Conservation (phyloP, 148 eudicot species). For the Dysphania ambrosioides region DNA sequence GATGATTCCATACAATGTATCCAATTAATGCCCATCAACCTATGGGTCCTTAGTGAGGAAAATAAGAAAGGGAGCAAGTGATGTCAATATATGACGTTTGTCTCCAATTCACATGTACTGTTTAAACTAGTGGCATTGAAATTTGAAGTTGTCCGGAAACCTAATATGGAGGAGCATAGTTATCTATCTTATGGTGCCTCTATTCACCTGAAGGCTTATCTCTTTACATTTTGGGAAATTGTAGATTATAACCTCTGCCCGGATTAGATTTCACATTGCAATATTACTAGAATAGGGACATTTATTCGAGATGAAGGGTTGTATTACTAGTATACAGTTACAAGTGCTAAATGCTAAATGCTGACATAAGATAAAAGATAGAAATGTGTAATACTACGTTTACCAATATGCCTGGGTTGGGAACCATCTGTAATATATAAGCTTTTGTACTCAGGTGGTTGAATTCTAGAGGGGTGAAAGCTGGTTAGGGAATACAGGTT, state of each 20-base stretch:
- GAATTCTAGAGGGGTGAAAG: neutral
- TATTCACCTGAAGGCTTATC: conserved; percentile 5
- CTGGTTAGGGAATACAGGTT: neutral
- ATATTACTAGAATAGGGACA: neutral
- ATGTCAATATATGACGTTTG: neutral
- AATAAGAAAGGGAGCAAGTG: neutral
- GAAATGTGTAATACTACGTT: neutral
- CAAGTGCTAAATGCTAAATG: neutral
- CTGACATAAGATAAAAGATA: neutral
- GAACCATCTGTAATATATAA: neutral
- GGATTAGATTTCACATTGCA: neutral
- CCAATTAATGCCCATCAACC: neutral
- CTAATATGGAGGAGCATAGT: conserved; percentile 10
- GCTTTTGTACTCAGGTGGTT: neutral
- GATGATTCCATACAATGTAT: neutral
- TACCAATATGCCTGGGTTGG: neutral
- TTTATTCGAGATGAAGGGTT: neutral
- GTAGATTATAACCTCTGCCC: neutral
- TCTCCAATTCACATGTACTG: conserved; percentile 5
- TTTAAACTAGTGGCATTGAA: neutral
- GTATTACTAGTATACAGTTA: neutral
- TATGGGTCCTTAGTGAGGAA: neutral
- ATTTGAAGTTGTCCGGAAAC: neutral
- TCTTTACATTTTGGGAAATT: neutral
- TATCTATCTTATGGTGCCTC: conserved; percentile 2